Conservation (phyloP, 108 stramenopile genomes). For the Aurantiochytrium sp. region DNA sequence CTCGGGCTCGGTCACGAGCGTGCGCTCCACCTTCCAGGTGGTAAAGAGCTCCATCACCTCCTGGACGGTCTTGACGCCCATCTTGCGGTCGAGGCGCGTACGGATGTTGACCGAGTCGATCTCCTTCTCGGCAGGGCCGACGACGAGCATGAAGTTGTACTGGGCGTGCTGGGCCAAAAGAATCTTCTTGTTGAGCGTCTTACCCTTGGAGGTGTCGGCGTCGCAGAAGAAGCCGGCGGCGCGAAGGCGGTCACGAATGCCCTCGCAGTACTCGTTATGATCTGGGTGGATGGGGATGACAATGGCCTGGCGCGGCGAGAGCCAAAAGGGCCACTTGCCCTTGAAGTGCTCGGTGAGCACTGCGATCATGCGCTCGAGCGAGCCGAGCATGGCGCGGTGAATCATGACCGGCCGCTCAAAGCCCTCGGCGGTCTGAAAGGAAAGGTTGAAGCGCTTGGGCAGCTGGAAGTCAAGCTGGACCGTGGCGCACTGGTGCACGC, state of each 20-base stretch:
- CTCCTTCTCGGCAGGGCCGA: slow-evolving; percentile 81
- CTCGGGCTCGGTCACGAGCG: not conserved
- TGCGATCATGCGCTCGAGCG: slow-evolving; percentile 98
- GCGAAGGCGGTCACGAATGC: slow-evolving; percentile 76
- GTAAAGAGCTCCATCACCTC: not conserved
- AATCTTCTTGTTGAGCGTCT: slow-evolving; percentile 97
- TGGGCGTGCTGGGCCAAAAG: slow-evolving; percentile 88
- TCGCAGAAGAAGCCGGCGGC: slow-evolving; percentile 86
- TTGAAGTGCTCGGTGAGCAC: slow-evolving; percentile 97
- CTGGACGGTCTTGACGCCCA: slow-evolving; percentile 22
- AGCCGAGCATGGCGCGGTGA: slow-evolving; percentile 97
- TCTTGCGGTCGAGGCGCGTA: slow-evolving; percentile 51
- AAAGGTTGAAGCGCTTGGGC: slow-evolving; percentile 92
- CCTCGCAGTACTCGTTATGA: slow-evolving; percentile 50
- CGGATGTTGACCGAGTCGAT: slow-evolving; percentile 83
- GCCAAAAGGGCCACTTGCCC: slow-evolving; percentile 99
- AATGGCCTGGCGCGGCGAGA: slow-evolving; percentile 94
- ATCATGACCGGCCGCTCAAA: slow-evolving; percentile 90
- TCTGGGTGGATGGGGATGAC: slow-evolving; percentile 88
- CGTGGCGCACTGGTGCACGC: slow-evolving; percentile 98
- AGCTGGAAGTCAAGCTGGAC: slow-evolving; percentile 99
- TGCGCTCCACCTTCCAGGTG: not conserved
- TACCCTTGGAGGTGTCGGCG: slow-evolving; percentile 73
- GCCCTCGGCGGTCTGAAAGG: slow-evolving; percentile 36
- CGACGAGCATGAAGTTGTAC: slow-evolving; percentile 97